These are phyloP conservation scores for Aspergillus ellipticus DNA, from an alignment of 495 filamentous ascomycete genomes.

Conservation along the genomic window DNA sequence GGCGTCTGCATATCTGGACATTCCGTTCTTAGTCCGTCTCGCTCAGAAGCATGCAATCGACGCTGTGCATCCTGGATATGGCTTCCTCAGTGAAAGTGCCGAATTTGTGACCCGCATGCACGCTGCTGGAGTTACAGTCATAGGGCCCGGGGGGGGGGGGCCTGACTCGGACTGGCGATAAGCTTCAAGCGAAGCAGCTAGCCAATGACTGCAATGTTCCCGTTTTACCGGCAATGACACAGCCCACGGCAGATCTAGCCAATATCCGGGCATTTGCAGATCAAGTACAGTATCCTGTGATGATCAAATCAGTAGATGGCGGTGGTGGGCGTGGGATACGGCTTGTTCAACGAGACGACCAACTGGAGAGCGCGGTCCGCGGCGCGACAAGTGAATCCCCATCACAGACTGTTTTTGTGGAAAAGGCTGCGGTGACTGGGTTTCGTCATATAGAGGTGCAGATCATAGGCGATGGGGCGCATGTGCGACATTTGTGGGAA, in stretches of 20 bases:
- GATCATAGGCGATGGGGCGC: conserved; percentile 53
- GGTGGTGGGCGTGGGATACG: conserved; percentile 52
- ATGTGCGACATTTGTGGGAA: conserved; percentile 53
- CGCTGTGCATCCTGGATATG: conserved; percentile 59
- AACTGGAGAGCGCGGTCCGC: conserved; percentile 40
- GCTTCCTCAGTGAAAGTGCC: conserved; percentile 57
- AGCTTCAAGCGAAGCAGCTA: conserved; percentile 52
- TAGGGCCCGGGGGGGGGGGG: conserved; percentile 53
- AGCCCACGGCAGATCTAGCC: conserved; percentile 35
- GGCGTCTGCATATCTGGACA: conserved; percentile 49
- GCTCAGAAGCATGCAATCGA: conserved; percentile 50
- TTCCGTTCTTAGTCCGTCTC: conserved; percentile 41
- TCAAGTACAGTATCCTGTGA: conserved; percentile 50
- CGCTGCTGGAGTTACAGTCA: conserved; percentile 44
- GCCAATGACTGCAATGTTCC: conserved; percentile 53
- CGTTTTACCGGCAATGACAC: conserved; percentile 46
- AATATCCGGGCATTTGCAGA: conserved; percentile 42
- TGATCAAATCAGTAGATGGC: conserved; percentile 54
- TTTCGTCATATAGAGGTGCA: conserved; percentile 59
- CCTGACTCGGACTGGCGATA: conserved; percentile 52
- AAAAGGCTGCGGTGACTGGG: conserved; percentile 46
- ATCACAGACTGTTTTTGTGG: conserved; percentile 50
- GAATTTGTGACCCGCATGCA: conserved; percentile 51
- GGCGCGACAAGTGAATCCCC: conserved; percentile 47
- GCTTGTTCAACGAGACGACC: conserved; percentile 31